These are phyloP conservation scores for sunflower (Helianthus annuus) DNA, from an alignment of 129 eudicot species.

Conservation along the genomic window HanXRQr2.0-SUNRISE NC_035434.2:174544137-174544636, in stretches of 20 bases:
- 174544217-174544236: neutral
- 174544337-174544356: conserved; percentile 86
- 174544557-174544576: neutral
- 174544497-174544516: neutral
- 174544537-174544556: conserved; percentile 1
- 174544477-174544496: neutral
- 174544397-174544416: neutral
- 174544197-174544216: neutral
- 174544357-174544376: conserved; percentile 58
- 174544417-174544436: neutral
- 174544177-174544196: neutral
- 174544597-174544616: no score
- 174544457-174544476: neutral
- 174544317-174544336: conserved; percentile 94
- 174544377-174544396: neutral
- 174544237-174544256: neutral
- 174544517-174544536: neutral
- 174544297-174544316: conserved; percentile 95
- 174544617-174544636: no score
- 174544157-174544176: conserved; percentile 15
- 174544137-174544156: neutral
- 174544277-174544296: neutral
- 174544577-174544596: no score
- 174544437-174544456: neutral
- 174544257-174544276: conserved; percentile 2